Percentiles rank a stretch among this genome's conserved stretches.
These are phyloP conservation scores for Albatrellus ellisii DNA, from an alignment of 768 basidiomycete species.

Conservation along the genomic window DNA sequence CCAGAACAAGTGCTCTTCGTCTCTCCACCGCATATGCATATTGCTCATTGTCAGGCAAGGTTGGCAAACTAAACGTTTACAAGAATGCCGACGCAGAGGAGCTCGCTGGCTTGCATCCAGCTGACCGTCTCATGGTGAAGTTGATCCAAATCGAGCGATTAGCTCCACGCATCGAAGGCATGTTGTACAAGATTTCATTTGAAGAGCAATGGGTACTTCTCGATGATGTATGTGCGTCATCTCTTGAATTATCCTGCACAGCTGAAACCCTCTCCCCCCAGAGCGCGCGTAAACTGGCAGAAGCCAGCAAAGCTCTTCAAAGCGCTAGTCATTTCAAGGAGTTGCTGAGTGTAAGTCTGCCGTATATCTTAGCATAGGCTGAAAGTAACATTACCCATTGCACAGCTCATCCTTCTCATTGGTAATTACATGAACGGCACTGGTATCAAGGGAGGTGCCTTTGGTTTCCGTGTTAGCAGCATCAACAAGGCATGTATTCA, in stretches of 20 bases:
- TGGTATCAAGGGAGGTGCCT: conserved; percentile 91
- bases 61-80: conserved; percentile 84
- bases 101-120: conserved; percentile 78
- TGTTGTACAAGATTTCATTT: conserved; percentile 86
- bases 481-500: conserved; percentile 72
- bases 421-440: conserved; percentile 99
- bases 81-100: conserved; percentile 80
- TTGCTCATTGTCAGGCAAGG: conserved; percentile 24
- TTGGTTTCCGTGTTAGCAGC: conserved; percentile 92
- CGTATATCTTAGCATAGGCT: not conserved
- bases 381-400: not conserved
- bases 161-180: conserved; percentile 81
- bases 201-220: conserved; percentile 74
- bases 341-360: conserved; percentile 55
- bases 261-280: conserved; percentile 19
- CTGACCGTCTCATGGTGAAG: conserved; percentile 95
- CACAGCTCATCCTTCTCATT: conserved; percentile 78
- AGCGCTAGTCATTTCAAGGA: conserved; percentile 84
- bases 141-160: conserved; percentile 90
- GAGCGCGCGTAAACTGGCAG: conserved; percentile 70
- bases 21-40: not conserved
- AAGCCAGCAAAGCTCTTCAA: conserved; percentile 69
- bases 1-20: conserved; percentile 60
- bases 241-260: conserved; percentile 4
- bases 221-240: conserved; percentile 50